phyloP scores from a whole-genome alignment of 257 asterid species.

The Parsonsia alboflavescens region DNA sequence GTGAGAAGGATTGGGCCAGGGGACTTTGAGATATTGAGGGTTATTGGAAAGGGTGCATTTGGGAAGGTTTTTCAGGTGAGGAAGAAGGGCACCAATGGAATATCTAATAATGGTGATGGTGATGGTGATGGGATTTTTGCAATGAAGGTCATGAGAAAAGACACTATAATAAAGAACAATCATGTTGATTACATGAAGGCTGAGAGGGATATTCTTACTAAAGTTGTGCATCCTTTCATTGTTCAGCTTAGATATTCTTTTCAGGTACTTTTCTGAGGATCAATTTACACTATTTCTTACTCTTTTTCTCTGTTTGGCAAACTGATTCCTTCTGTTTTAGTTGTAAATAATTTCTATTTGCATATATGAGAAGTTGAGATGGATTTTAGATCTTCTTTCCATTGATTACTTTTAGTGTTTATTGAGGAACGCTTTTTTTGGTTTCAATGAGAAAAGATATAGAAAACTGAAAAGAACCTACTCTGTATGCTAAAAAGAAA shows the following conservation, averaged over 20 bases:
- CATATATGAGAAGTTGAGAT: not conserved
- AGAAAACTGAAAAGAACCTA: not conserved
- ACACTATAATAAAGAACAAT: conserved; percentile 77
- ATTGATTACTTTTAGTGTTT: not conserved
- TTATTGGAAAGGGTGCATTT: conserved; percentile 86
- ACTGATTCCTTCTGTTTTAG: not conserved
- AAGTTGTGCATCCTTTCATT: conserved; percentile 83
- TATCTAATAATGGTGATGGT: conserved; percentile 17
- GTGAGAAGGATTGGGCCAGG: conserved; percentile 51
- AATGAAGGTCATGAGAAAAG: conserved; percentile 90
- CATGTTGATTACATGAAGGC: conserved; percentile 93
- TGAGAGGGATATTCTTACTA: conserved; percentile 90
- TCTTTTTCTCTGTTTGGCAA: not conserved
- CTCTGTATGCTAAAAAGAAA: not conserved
- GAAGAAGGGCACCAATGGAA: conserved; percentile 34
- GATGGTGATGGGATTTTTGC: conserved; percentile 78
- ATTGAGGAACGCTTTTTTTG: not conserved
- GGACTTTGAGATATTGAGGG: conserved; percentile 83
- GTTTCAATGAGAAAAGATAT: not conserved
- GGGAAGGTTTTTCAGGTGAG: conserved; percentile 95
- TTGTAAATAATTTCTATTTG: not conserved
- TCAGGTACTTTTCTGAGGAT: conserved; percentile 41
- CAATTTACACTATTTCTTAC: not conserved
- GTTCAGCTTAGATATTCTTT: conserved; percentile 83
- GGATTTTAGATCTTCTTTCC: not conserved